Base-by-base conservation (phyloP, 208 protist species). In the Wallacemonas sp. region DNA sequence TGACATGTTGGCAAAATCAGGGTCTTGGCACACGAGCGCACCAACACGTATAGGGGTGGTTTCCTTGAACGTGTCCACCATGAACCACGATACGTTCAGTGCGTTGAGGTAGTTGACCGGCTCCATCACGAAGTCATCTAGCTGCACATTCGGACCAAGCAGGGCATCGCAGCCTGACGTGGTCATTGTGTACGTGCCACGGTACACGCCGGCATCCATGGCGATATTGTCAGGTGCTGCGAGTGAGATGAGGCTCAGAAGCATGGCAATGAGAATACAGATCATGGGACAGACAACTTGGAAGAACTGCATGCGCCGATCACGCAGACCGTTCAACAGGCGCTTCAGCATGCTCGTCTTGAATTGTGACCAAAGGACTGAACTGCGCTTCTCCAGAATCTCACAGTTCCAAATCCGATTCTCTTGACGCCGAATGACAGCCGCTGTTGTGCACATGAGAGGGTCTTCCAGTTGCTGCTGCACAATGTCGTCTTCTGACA, bases 241-340 rank as follows among this genome's bases (percentile, higher is more conserved):
- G 11, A 68, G 30, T 5, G 56, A 63, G 15, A 90, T 77, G 21
- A 68, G 63, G 19, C 63, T 62, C 22, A 86, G 61, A 60, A 80
- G 30, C 67, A 86, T 61, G 38, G 80, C 76, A 31, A 83, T n/a
- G 12, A 82, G 58, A 4, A 86, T 45, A 51, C 74, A 79, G 12
- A 71, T 26, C 31, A 78, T 72, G 26, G 80, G 80, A 41, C 45
- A 69, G 19, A 76, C 46, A 24, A 84, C 61, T 54, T 84, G 77
- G 46, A 80, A 74, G 21, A 36, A 64, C 46, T 73, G 47, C 65
- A 63, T 72, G n/a, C 59, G 17, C 22, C 65, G 65, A 55, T 86
- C 80, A 1, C 80, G 59, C 12, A 66, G 26, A 26, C 67, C 55
- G 62, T 68, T 75, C 15, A 64, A 38, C 0, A 83, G 27, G 27